Conservation (phyloP, 345 rosid genomes). For the Populus euphratica region DNA sequence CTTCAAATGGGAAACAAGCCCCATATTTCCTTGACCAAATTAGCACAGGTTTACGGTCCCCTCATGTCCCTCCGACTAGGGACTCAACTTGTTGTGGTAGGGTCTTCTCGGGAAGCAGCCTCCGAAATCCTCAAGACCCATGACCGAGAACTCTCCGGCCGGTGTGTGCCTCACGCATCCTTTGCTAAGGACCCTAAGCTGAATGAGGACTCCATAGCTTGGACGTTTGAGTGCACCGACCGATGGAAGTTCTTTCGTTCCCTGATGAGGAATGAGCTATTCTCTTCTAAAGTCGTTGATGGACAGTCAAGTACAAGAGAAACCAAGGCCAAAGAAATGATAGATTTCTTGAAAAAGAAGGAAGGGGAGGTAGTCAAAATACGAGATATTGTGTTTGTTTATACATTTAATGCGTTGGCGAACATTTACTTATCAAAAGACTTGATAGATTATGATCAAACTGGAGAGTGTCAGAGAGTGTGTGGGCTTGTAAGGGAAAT, state of each 20-base stretch:
- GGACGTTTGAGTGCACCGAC: constrained; percentile 14
- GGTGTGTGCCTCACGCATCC: constrained; percentile 3
- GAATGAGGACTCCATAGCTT: constrained; percentile 2
- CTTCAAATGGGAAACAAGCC: constrained; percentile 9
- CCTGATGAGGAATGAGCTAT: constrained; percentile 6
- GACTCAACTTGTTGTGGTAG: constrained; percentile 21
- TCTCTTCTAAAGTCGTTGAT: constrained; percentile 3
- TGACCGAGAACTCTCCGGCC: constrained; percentile 21
- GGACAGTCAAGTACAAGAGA: constrained; percentile 11
- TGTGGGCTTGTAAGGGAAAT: not conserved
- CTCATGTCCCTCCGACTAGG: constrained; percentile 27
- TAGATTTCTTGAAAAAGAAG: constrained; percentile 3
- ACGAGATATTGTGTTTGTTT: not conserved
- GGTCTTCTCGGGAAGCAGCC: constrained; percentile 21
- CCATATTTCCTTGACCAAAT: constrained; percentile 1
- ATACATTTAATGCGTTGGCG: not conserved
- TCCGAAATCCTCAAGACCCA: constrained; percentile 27
- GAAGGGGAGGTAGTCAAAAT: constrained; percentile 9
- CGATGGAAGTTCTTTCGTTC: constrained; percentile 14
- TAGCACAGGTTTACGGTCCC: constrained; percentile 16
- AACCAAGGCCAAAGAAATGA: not conserved
- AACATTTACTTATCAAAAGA: constrained; percentile 5
- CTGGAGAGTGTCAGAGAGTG: not conserved
- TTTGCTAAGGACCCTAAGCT: not conserved
- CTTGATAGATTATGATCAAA: not conserved